These are phyloP conservation scores for Globisporangium nunn DNA, from an alignment of 352 stramenopile genomes.

Conservation along the genomic window DNA sequence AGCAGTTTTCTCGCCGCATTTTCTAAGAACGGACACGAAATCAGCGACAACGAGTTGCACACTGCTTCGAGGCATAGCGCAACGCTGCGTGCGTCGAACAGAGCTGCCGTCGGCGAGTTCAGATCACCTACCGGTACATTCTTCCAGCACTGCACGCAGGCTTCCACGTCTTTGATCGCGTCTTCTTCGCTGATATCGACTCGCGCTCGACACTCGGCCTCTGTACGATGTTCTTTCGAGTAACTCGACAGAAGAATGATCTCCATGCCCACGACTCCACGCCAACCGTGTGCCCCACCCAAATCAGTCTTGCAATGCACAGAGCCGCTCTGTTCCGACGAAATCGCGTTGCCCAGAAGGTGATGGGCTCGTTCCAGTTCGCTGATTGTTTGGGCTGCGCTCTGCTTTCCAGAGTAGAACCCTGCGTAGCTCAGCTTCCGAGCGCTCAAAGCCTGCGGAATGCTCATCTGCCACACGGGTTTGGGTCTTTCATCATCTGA, in stretches of 20 bases:
- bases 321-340: conserved; percentile 7
- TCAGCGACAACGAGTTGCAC: conserved; percentile 44
- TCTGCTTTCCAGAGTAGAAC: conserved; percentile 21
- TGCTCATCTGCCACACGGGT: conserved; percentile 10
- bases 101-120: not conserved
- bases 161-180: conserved; percentile 38
- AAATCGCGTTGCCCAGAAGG: conserved; percentile 17
- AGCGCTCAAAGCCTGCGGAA: conserved; percentile 22
- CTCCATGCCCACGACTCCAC: conserved; percentile 52
- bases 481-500: not conserved
- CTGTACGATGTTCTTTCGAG: conserved; percentile 4
- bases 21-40: conserved; percentile 42
- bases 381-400: conserved; percentile 13
- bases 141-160: conserved; percentile 32
- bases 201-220: not conserved
- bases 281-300: conserved; percentile 51
- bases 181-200: conserved; percentile 21
- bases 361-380: conserved; percentile 20
- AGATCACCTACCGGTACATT: not conserved
- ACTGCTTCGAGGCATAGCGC: conserved; percentile 41
- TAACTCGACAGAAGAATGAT: conserved; percentile 36
- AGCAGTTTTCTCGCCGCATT: conserved; percentile 27
- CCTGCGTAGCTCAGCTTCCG: conserved; percentile 29
- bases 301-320: conserved; percentile 19
- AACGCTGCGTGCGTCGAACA: conserved; percentile 30